Evolutionary conservation across 2,329 filamentous ascomycete species (phyloP).

Genomic region (Trichoderma afroharzianum): DNA sequence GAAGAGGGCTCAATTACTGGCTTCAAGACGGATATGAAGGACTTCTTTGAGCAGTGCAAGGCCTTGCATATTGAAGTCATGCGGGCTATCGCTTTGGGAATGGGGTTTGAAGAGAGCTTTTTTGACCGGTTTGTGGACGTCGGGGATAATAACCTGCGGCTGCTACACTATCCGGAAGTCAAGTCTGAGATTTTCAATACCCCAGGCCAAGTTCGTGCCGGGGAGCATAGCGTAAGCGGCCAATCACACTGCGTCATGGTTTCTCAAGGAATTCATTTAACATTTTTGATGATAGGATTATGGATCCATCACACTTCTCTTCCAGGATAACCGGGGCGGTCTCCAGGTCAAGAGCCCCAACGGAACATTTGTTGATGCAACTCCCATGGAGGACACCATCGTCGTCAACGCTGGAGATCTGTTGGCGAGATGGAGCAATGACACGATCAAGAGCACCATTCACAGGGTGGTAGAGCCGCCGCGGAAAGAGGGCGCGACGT

Average conservation of each 20-base stretch:
- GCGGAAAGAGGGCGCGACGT: constrained; percentile 48
- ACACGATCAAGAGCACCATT: constrained; percentile 83
- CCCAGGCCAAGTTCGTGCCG: constrained; percentile 69
- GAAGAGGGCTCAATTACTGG: constrained; percentile 37
- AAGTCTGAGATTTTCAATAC: constrained; percentile 63
- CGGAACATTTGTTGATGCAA: constrained; percentile 77
- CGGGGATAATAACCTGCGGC: constrained; percentile 66
- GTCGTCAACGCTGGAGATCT: constrained; percentile 89
- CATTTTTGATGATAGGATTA: constrained; percentile 42
- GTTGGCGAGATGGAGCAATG: constrained; percentile 84
- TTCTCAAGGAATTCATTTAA: background rate
- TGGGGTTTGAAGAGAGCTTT: constrained; percentile 66
- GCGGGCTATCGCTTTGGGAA: constrained; percentile 78
- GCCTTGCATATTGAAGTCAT: constrained; percentile 72
- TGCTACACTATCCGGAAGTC: constrained; percentile 75
- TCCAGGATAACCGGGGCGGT: constrained; percentile 56
- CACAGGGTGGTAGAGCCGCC: constrained; percentile 89
- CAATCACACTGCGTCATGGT: background rate
- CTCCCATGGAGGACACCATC: constrained; percentile 74
- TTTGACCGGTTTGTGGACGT: constrained; percentile 73
- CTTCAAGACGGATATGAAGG: constrained; percentile 70
- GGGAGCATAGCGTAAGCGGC: constrained; percentile 62
- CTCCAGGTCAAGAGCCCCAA: constrained; percentile 64
- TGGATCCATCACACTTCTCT: constrained; percentile 58
- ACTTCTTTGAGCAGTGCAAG: constrained; percentile 74